Evolutionary conservation across 2,329 filamentous ascomycete genomes (phyloP).

Genomic region (Aureobasidium sp.): DNA sequence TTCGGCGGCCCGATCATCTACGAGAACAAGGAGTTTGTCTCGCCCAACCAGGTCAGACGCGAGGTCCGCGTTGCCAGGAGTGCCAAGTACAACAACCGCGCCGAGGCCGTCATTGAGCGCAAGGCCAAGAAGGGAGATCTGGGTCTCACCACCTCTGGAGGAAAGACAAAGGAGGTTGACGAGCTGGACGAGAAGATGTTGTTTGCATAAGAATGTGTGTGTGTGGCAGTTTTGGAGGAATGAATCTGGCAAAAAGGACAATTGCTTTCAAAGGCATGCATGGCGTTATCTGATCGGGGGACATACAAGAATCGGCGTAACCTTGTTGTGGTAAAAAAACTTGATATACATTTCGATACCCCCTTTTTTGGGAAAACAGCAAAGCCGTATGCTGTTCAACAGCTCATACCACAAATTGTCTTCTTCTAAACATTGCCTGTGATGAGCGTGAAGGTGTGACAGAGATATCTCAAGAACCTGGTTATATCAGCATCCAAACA

Average conservation of each 20-base stretch:
- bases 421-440: neutral
- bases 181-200: conserved; percentile 68
- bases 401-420: neutral
- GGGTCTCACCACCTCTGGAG: conserved; percentile 61
- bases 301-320: neutral
- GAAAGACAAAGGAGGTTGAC: conserved; percentile 53
- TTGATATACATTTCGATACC: neutral
- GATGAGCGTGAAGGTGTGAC: neutral
- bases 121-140: conserved; percentile 66
- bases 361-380: neutral
- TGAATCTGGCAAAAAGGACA: neutral
- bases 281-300: neutral
- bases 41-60: conserved; percentile 83
- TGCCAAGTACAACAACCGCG: conserved; percentile 64
- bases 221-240: neutral
- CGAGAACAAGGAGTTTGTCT: conserved; percentile 96
- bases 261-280: neutral
- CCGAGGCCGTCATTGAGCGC: conserved; percentile 64
- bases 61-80: conserved; percentile 72
- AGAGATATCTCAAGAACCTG: neutral
- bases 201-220: conserved; percentile 51
- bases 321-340: neutral
- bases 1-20: conserved; percentile 97
- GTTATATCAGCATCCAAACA: no score
- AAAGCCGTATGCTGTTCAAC: neutral